Conservation (phyloP, 2,329 filamentous ascomycete species). For the Gyromitra esculenta region DNA sequence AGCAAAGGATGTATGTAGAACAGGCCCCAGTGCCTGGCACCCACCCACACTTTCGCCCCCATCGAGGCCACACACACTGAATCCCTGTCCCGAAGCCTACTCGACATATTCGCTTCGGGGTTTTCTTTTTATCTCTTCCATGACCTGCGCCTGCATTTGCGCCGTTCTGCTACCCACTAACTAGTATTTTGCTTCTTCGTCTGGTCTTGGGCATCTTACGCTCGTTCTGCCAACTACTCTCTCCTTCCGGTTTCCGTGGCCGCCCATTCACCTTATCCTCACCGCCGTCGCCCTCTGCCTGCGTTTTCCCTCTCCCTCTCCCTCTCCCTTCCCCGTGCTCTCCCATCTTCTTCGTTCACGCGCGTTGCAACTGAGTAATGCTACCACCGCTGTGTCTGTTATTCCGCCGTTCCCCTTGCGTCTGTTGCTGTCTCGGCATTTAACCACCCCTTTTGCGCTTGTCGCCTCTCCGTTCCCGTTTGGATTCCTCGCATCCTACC, state of each 20-base stretch:
- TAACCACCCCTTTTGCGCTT: conserved; percentile 46
- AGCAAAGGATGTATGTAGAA: too few species aligned
- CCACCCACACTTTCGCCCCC: conserved; percentile 39
- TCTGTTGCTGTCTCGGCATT: conserved; percentile 45
- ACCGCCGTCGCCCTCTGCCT: conserved; percentile 7
- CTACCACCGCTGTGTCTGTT: conserved; percentile 43
- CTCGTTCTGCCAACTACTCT: conserved; percentile 44
- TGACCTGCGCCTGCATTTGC: conserved; percentile 45
- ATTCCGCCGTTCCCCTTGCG: conserved; percentile 47
- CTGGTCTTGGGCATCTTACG: conserved; percentile 35
- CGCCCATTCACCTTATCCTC: conserved; percentile 40
- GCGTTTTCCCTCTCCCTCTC: conserved; percentile 10
- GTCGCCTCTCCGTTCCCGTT: conserved; percentile 19
- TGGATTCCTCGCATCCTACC: conserved; percentile 28
- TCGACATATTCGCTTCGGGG: conserved; percentile 43
- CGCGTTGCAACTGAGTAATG: conserved; percentile 49
- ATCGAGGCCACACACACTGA: conserved; percentile 17
- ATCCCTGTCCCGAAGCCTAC: conserved; percentile 43
- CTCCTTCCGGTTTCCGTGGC: conserved; percentile 45
- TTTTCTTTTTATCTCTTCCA: conserved; percentile 38
- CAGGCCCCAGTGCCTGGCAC: conserved; percentile 17
- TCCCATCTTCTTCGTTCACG: conserved; percentile 16
- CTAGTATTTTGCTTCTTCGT: conserved; percentile 46
- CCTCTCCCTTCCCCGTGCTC: conserved; percentile 1
- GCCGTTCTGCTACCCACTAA: conserved; percentile 32